Evolutionary conservation across 805 yeast genomes (phyloP).

Genomic region (Candida multigemmis): DNA sequence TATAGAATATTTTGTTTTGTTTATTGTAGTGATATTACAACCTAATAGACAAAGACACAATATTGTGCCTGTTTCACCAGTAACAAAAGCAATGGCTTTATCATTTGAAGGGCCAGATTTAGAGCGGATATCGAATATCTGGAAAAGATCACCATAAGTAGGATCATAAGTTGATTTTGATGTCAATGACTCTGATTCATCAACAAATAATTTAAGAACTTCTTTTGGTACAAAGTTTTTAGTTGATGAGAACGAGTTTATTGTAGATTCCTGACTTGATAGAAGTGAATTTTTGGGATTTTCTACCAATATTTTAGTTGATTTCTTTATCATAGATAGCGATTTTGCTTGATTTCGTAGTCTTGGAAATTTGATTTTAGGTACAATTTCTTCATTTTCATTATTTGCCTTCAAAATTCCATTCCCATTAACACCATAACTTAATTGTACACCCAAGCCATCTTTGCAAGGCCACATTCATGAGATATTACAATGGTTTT

Average conservation of each 20-base stretch:
- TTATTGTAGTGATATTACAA: neutral
- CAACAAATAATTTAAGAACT: slow-evolving; percentile 10
- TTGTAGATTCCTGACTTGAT: too few relatives aligned
- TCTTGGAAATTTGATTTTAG: slow-evolving; percentile 13
- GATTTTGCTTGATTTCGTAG: slow-evolving; percentile 9
- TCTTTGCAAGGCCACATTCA: slow-evolving; percentile 32
- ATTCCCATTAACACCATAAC: slow-evolving; percentile 36
- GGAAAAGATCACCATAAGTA: slow-evolving; percentile 16
- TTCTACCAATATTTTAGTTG: slow-evolving; percentile 4
- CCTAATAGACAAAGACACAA: too few relatives aligned
- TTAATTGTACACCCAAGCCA: slow-evolving; percentile 27
- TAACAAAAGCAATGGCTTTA: slow-evolving; percentile 14
- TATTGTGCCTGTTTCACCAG: slow-evolving; percentile 25
- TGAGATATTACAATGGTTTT: too few relatives aligned
- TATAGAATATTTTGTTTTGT: slow-evolving; percentile 6
- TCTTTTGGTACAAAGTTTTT: slow-evolving; percentile 3
- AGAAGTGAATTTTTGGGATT: too few relatives aligned
- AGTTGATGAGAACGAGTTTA: too few relatives aligned
- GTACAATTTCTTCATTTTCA: slow-evolving; percentile 3
- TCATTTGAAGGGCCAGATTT: slow-evolving; percentile 3
- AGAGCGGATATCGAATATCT: slow-evolving; percentile 8
- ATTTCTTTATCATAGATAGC: slow-evolving; percentile 7
- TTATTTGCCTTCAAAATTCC: slow-evolving; percentile 7
- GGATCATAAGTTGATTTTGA: slow-evolving; percentile 25
- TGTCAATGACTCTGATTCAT: slow-evolving; percentile 15